These are phyloP conservation scores for Brassica juncea DNA, from an alignment of 345 rosid species.

Conservation along the genomic window DNA sequence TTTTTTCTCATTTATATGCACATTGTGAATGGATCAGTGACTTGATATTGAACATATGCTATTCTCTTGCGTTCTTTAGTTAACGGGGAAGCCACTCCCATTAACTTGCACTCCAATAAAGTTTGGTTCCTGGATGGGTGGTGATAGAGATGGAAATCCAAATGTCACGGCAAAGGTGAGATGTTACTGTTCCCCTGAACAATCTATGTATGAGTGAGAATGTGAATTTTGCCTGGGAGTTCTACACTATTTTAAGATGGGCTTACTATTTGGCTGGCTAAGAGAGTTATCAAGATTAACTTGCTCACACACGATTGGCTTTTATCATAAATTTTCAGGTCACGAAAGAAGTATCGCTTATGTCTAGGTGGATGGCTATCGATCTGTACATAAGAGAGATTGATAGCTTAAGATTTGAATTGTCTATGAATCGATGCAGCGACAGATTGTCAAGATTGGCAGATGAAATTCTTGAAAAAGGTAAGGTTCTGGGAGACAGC, in stretches of 20 bases:
- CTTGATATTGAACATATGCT: background rate
- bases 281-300: conserved; percentile 1
- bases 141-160: conserved; percentile 98
- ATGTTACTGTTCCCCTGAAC: background rate
- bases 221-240: conserved; percentile 9
- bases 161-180: conserved; percentile 88
- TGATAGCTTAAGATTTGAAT: conserved; percentile 91
- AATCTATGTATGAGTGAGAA: background rate
- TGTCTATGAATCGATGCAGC: conserved; percentile 78
- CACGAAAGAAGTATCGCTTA: conserved; percentile 86
- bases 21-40: background rate
- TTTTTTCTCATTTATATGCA: conserved; percentile 4
- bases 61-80: conserved; percentile 42
- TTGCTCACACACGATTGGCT: background rate
- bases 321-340: conserved; percentile 56
- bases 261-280: background rate
- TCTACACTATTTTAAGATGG: background rate
- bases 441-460: conserved; percentile 67
- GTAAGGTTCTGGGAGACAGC: conserved; percentile 38
- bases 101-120: conserved; percentile 88
- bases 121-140: conserved; percentile 99
- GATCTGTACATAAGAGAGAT: conserved; percentile 87
- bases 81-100: conserved; percentile 84
- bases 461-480: conserved; percentile 81
- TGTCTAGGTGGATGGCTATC: conserved; percentile 98